phyloP scores from a whole-genome alignment of 768 basidiomycete genomes.

The Cubamyces lactineus region DNA sequence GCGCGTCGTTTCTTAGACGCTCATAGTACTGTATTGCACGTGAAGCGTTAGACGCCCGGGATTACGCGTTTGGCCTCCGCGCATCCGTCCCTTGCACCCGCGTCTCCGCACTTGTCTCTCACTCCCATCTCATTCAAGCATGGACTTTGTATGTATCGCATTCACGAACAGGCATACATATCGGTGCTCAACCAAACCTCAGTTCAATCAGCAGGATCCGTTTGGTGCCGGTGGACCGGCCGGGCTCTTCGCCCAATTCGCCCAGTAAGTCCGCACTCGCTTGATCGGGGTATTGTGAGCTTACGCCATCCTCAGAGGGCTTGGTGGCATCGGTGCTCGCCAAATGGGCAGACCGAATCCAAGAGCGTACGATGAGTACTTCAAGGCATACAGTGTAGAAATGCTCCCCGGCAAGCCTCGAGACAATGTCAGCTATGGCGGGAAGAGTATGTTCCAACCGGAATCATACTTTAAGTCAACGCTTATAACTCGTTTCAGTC shows the following conservation, averaged over 20 bases:
- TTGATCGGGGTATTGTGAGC: not conserved
- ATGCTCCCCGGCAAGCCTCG: constrained; percentile 88
- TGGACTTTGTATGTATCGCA: constrained; percentile 43
- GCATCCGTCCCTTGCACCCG: constrained; percentile 5
- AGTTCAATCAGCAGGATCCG: constrained; percentile 41
- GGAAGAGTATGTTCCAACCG: constrained; percentile 81
- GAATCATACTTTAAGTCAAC: constrained; percentile 16
- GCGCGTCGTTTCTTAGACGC: constrained; percentile 17
- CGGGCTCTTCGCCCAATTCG: constrained; percentile 67
- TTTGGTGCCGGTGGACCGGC: constrained; percentile 52
- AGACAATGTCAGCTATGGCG: constrained; percentile 93
- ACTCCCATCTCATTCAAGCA: constrained; percentile 23
- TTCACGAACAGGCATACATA: no score
- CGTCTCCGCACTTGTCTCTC: constrained; percentile 30
- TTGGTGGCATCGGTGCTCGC: constrained; percentile 55
- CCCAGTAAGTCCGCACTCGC: constrained; percentile 47
- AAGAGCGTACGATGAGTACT: constrained; percentile 86
- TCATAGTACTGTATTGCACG: constrained; percentile 3
- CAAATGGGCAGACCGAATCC: constrained; percentile 57
- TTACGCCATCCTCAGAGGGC: constrained; percentile 45
- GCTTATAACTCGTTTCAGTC: constrained; percentile 53
- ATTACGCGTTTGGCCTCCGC: constrained; percentile 23
- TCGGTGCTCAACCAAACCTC: constrained; percentile 29
- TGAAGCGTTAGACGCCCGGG: constrained; percentile 15
- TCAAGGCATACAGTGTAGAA: constrained; percentile 93